Base-by-base conservation (phyloP, 495 filamentous ascomycete genomes). In the Pseudotulostoma volvatum region DNA sequence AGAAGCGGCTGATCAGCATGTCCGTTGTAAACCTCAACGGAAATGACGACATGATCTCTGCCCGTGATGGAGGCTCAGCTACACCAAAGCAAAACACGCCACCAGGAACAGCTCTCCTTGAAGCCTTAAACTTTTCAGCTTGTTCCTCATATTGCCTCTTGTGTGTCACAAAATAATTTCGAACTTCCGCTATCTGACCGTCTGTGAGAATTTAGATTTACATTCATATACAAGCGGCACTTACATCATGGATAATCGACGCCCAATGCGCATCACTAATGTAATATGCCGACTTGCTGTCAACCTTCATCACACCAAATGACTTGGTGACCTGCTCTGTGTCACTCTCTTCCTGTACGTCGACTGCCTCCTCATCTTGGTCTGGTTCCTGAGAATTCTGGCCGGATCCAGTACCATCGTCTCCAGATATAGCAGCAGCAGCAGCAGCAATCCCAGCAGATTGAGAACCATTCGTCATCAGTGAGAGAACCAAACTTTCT, bases 191-290 rank as follows among this genome's bases (percentile, higher is more conserved):
- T 41, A 97, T 93, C 79, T 85, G 52, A 38, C 37, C 48, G 23
- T 11, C 23, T 28, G 11, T 28, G 23, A 28, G 23, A 28, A 28
- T 11, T 11, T n/a, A n/a, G n/a, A n/a, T n/a, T n/a, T n/a, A n/a
- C n/a, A n/a, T n/a, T n/a, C n/a, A n/a, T n/a, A n/a, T 28, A 20
- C 13, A 18, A 21, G 18, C 8, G 17, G 14, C 48, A 54, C 58
- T 54, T 41, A 84, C 79, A 70, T 93, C 86, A 43, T 75, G 71
- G 42, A 97, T 59, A 37, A 97, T 76, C 15, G 81, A 74, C 39
- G 80, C 82, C 88, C 90, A 96, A 56, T 96, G 84, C 16, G 79
- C 77, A 40, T 85, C 81, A 31, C 86, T 87, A 36, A 88, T 70
- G 52, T 93, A 97, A 52, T 80, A 73, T 1, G 80, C 77, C 55